Evolutionary conservation across 2,329 filamentous ascomycete species (phyloP), one percentile per base, ranked within the genome.

Genomic region (Calonectria hawksworthii): DNA sequence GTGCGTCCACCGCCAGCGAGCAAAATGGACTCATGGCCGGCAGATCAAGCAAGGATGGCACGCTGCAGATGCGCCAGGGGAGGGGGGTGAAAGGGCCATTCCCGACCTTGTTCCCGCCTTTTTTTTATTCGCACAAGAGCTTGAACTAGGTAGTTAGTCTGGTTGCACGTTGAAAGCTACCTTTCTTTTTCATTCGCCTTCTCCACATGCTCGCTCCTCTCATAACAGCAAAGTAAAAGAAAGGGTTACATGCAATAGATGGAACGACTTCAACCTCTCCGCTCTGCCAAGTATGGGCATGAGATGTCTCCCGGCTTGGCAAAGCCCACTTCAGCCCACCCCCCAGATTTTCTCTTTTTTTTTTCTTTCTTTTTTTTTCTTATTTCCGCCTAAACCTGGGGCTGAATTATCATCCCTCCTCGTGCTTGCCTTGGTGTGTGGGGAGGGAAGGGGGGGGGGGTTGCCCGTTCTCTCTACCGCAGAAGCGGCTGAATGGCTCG

Each of bases 361-460:
- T 56, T 38, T 3, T 26, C 16, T 18, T 26, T 61, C 18, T 34
- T 41, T 23, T 61, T 61, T 10, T 9, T 47, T 23, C 41, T 61
- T 61, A 28, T 28, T 41, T 61, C n/a, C n/a, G n/a, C n/a, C 38
- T 38, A 21, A 38, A 28, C 26, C 34, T 41, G 30, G 34, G n/a
- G 56, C 34, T 21, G 26, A 11, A 36, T 59, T 7, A 23, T n/a
- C 30, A 23, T 23, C 56, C 23, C 14, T 16, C 11, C 56, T 14
- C n/a, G n/a, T 28, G 44, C 41, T n/a, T n/a, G n/a, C n/a, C 30
- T 64, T 64, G 65, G 70, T 64, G 70, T 64, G 70, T 65, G 65
- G 70, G 41, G 51, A 38, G 36, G 47, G 38, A n/a, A 3, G n/a
- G 13, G 51, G 50, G 36, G 47, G 38, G 28, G 2, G n/a, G 13